These are phyloP conservation scores for Mrakia frigida DNA, from an alignment of 768 basidiomycete species.

Conservation along the genomic window DNA sequence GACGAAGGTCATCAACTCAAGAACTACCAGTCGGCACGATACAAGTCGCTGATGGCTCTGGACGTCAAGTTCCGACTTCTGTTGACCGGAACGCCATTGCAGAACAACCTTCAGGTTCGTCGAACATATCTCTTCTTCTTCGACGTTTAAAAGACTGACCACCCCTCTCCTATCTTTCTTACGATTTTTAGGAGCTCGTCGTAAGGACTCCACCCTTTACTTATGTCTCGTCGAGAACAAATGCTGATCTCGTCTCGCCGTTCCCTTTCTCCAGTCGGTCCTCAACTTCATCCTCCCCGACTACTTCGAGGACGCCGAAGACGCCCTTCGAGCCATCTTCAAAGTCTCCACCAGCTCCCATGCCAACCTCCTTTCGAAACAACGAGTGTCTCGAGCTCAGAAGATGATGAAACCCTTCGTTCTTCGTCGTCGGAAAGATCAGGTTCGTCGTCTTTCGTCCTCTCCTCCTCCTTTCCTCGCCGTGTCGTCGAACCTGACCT, in stretches of 20 bases:
- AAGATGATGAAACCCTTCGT: conserved; percentile 99
- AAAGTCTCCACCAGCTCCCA: conserved; percentile 84
- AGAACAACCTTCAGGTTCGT: conserved; percentile 51
- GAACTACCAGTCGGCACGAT: conserved; percentile 96
- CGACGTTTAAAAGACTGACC: not conserved
- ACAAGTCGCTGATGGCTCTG: conserved; percentile 78
- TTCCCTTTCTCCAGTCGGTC: conserved; percentile 61
- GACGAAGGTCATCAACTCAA: conserved; percentile 97
- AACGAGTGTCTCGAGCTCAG: conserved; percentile 89
- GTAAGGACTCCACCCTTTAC: not conserved
- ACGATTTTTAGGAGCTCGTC: conserved; percentile 18
- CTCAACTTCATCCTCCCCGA: conserved; percentile 96
- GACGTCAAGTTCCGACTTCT: conserved; percentile 83
- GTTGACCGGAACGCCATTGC: conserved; percentile 90
- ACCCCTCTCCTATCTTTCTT: no score
- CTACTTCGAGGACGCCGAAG: conserved; percentile 70
- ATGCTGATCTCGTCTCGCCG: not conserved
- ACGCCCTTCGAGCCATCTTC: conserved; percentile 85
- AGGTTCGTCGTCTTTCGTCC: conserved; percentile 50
- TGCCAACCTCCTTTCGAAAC: conserved; percentile 78
- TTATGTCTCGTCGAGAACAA: not conserved
- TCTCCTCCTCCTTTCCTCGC: not conserved
- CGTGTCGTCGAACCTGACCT: no score
- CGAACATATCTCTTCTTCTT: conserved; percentile 38
- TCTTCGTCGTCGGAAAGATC: conserved; percentile 90